These are phyloP conservation scores for Malassezia obtusa DNA, from an alignment of 1,284 basidiomycete genomes.

Conservation along the genomic window DNA sequence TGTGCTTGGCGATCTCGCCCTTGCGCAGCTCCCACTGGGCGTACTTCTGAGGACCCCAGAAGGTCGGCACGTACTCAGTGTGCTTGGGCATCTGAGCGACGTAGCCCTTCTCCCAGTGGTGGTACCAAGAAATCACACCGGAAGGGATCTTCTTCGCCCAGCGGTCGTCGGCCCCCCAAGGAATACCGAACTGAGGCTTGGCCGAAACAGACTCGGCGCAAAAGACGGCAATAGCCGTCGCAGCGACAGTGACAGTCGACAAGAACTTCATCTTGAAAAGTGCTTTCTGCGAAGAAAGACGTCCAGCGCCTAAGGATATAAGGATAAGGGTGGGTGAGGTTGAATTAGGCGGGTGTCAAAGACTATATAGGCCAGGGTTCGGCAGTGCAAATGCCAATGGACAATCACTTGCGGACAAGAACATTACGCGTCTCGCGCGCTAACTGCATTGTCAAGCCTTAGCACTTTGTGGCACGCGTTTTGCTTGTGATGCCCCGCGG, in stretches of 20 bases:
- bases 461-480: background rate
- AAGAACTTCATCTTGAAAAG: conserved; percentile 21
- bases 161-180: conserved; percentile 36
- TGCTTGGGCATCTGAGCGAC: conserved; percentile 20
- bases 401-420: background rate
- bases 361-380: background rate
- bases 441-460: background rate
- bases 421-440: background rate
- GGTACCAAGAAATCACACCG: conserved; percentile 36
- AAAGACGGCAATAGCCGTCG: conserved; percentile 10
- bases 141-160: conserved; percentile 28
- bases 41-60: conserved; percentile 34
- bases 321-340: background rate
- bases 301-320: conserved; percentile 7
- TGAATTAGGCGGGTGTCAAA: background rate
- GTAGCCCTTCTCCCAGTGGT: conserved; percentile 41
- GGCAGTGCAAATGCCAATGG: background rate
- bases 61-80: conserved; percentile 40
- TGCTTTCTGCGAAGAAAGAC: background rate
- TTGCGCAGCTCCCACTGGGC: conserved; percentile 31
- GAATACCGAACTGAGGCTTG: conserved; percentile 24
- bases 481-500: too few species aligned
- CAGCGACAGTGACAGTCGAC: conserved; percentile 15
- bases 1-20: conserved; percentile 18
- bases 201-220: conserved; percentile 10